Conservation (phyloP, 2,329 filamentous ascomycete species). For the Talaromyces rugulosus region DNA sequence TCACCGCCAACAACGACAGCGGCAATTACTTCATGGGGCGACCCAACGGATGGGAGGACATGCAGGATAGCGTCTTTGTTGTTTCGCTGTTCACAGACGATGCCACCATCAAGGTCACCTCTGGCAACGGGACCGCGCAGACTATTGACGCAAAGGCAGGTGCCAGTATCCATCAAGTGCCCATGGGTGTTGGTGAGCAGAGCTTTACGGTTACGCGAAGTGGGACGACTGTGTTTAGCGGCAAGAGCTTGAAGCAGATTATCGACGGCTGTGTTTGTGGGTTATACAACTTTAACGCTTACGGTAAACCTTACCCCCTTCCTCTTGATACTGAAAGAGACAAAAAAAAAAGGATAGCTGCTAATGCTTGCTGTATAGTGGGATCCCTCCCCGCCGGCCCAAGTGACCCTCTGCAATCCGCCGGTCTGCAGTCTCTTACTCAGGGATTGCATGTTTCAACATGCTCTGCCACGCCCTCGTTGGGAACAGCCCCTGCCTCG, state of each 20-base stretch:
- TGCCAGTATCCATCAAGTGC: conserved; percentile 41
- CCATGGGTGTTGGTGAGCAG: conserved; percentile 47
- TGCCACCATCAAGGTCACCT: conserved; percentile 44
- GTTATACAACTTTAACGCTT: conserved; percentile 42
- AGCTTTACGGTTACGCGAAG: conserved; percentile 45
- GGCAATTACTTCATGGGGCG: conserved; percentile 52
- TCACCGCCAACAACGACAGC: conserved; percentile 38
- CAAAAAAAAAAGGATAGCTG: background rate
- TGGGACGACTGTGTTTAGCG: conserved; percentile 40
- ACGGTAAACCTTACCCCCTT: conserved; percentile 19
- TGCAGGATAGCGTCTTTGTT: conserved; percentile 50
- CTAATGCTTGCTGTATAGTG: conserved; percentile 5
- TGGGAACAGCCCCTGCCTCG: conserved; percentile 1
- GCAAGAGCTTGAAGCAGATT: conserved; percentile 49
- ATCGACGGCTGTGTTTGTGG: conserved; percentile 46
- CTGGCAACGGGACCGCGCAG: conserved; percentile 38
- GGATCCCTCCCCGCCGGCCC: conserved; percentile 45
- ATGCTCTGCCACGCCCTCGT: conserved; percentile 7
- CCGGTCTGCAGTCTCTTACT: conserved; percentile 25
- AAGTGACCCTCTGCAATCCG: conserved; percentile 30
- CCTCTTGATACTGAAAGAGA: background rate
- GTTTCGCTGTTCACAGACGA: conserved; percentile 48
- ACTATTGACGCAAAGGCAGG: conserved; percentile 46
- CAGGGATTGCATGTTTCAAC: conserved; percentile 24
- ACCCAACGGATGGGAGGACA: conserved; percentile 48